Evolutionary conservation across 2,329 filamentous ascomycete species (phyloP), one percentile per base, ranked within the genome.

Genomic region (Decorospora gaudefroyi): DNA sequence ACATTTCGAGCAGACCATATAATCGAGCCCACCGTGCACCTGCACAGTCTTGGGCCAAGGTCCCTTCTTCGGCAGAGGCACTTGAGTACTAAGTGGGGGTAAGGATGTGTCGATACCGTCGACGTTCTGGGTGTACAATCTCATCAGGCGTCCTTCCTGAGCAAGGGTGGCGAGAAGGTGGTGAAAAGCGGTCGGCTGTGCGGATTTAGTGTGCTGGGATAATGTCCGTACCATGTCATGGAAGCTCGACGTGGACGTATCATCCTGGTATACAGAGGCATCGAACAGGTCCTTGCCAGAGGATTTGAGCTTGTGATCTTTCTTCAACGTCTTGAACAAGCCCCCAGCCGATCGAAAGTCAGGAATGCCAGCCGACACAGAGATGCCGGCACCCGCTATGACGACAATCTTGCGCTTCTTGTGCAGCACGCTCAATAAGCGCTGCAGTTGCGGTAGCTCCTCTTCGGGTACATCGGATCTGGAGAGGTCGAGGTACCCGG

Each of bases 1-100:
- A 70, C 93, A 99, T 70, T 97, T 97, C 30, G 90, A 90, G 72
- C 93, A 99, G 11, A 95, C 87, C 92, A 97, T 97, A 69, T 96
- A 93, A 61, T 90, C 85, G 23, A 99, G 79, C 12, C 92, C 91
- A 25, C 93, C 93, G 61, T 99, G 93, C 6, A 99, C 79, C 70
- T 97, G 93, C 49, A 99, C 83, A 0, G 93, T 95, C 55, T 84
- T 84, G 2, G 93, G 93, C 93, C 93, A 99, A 11, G 91, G 91
- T 0, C 85, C 90, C 67, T 93, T 95, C 54, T 82, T 78, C 49
- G 85, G 86, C 9, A 99, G 77, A 1, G 93, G 93, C 1, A 96
- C 84, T 37, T 81, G 79, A 0, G 93, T 97, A 17, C 81, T 79
- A 6, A 99, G 76, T 2, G 92, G 91, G 32, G 83, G 76, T 70